phyloP scores from a whole-genome alignment of 2,329 filamentous ascomycete species.

The Aspergillus fumigatus region DNA sequence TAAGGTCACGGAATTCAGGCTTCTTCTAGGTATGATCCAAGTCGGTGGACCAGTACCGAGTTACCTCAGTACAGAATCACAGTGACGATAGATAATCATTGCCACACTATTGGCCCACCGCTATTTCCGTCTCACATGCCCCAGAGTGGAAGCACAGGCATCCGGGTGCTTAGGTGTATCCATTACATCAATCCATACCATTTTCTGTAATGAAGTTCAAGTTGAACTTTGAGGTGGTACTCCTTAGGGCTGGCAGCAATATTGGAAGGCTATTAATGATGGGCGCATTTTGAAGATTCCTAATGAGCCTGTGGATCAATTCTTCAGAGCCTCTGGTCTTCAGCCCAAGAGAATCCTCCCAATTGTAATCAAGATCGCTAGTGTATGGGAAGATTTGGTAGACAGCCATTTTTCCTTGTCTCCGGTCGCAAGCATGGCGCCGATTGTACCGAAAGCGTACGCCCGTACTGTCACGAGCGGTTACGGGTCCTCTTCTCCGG shows the following conservation, averaged over 20 bases:
- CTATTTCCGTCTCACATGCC: slow-evolving; percentile 1
- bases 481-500: slow-evolving; percentile 38
- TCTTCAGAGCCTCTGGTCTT: not conserved
- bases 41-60: not conserved
- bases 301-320: not conserved
- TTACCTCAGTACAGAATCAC: not conserved
- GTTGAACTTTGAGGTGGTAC: not conserved
- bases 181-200: not conserved
- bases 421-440: slow-evolving; percentile 25
- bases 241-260: not conserved
- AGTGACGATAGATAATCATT: not conserved
- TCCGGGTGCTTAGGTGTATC: not conserved
- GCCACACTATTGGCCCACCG: not conserved
- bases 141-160: not conserved
- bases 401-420: slow-evolving; percentile 22
- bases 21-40: not conserved
- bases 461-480: slow-evolving; percentile 32
- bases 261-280: not conserved
- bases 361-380: not conserved
- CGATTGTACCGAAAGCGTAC: slow-evolving; percentile 24
- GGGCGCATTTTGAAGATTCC: not conserved
- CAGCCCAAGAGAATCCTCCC: not conserved
- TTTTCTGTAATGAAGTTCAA: not conserved
- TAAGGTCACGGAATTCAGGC: not conserved
- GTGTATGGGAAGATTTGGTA: not conserved